Percentiles rank a stretch among this genome's conserved stretches.
These are phyloP conservation scores for Cercospora sp. DNA, from an alignment of 2,329 filamentous ascomycete genomes.

Conservation along the genomic window DNA sequence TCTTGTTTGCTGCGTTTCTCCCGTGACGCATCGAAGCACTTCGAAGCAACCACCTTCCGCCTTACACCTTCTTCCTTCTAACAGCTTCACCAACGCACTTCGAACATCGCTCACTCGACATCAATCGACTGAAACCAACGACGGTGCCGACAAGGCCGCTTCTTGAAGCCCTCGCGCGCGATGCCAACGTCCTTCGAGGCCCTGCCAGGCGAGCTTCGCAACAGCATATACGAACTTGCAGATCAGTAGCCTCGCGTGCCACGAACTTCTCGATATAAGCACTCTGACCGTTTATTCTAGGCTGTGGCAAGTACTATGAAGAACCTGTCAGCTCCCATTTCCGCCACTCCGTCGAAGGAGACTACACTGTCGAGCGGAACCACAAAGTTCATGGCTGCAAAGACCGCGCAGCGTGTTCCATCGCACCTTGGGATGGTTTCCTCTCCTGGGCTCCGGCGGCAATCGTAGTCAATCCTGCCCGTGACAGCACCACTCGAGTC, in stretches of 20 bases:
- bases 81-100: not conserved
- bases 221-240: not conserved
- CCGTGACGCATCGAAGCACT: not conserved
- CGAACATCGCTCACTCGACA: not conserved
- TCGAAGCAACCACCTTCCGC: not conserved
- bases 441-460: not conserved
- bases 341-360: not conserved
- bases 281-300: not conserved
- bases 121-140: not conserved
- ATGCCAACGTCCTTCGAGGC: not conserved
- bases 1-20: not conserved
- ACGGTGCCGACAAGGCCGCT: not conserved
- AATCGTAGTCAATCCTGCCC: constrained; percentile 1
- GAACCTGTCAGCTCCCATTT: not conserved
- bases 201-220: not conserved
- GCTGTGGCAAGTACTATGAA: not conserved
- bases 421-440: not conserved
- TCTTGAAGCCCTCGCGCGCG: not conserved
- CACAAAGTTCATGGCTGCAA: not conserved
- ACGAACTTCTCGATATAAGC: not conserved
- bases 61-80: not conserved
- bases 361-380: not conserved
- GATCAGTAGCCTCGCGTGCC: not conserved
- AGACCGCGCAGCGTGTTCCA: not conserved
- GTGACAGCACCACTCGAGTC: not conserved